phyloP scores from a whole-genome alignment of 2,329 filamentous ascomycete species.

The Penicillium corylophilum region DNA sequence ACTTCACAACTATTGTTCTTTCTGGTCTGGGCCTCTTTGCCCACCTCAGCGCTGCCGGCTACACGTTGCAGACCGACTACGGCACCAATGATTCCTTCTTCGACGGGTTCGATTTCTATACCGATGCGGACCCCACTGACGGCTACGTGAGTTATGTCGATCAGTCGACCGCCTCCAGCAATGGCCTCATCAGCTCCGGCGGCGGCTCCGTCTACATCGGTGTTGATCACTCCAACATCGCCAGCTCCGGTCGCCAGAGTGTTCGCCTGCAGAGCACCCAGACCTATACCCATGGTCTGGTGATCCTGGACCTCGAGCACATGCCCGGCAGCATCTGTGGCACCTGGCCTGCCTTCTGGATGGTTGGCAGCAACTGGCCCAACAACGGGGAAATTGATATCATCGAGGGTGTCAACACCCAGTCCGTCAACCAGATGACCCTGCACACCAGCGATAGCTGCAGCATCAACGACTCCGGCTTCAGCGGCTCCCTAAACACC shows the following conservation, averaged over 20 bases:
- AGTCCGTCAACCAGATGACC: constrained; percentile 60
- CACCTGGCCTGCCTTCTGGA: constrained; percentile 68
- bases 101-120: constrained; percentile 54
- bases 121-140: constrained; percentile 64
- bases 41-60: constrained; percentile 34
- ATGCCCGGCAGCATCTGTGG: constrained; percentile 72
- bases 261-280: constrained; percentile 68
- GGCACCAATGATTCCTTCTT: constrained; percentile 48
- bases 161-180: constrained; percentile 56
- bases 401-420: constrained; percentile 71
- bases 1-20: constrained; percentile 27
- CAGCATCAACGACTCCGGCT: constrained; percentile 52
- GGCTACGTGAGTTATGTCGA: constrained; percentile 72
- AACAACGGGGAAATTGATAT: constrained; percentile 73
- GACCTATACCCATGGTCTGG: constrained; percentile 63
- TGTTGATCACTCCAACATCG: constrained; percentile 61
- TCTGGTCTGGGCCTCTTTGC: constrained; percentile 30
- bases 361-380: constrained; percentile 69
- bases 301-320: constrained; percentile 70
- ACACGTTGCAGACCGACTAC: constrained; percentile 51
- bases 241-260: constrained; percentile 64
- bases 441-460: constrained; percentile 67
- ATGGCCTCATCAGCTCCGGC: constrained; percentile 58
- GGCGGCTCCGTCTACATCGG: constrained; percentile 65
- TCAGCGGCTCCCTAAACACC: constrained; percentile 49